Evolutionary conservation across 192 early-diverging fungal genomes (phyloP).

Genomic region (Podila minutissima): DNA sequence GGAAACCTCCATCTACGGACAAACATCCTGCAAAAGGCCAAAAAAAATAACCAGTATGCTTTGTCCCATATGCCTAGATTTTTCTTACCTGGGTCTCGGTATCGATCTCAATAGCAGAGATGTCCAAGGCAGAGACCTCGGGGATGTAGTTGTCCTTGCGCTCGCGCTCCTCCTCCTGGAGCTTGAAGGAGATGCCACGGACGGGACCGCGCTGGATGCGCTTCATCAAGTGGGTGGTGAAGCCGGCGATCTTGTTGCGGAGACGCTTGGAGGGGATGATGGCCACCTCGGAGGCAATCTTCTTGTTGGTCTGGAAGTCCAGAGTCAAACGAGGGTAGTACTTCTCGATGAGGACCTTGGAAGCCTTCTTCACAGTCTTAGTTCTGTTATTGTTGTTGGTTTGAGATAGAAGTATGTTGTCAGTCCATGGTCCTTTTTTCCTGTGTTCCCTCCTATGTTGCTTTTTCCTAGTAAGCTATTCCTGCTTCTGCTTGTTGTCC

Average conservation of each 20-base stretch:
- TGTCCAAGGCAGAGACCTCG: constrained; percentile 95
- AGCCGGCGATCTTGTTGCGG: constrained; percentile 99
- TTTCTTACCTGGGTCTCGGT: constrained; percentile 85
- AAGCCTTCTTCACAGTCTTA: constrained; percentile 99
- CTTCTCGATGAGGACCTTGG: constrained; percentile 99
- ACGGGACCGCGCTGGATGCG: constrained; percentile 99
- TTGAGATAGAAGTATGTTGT: neutral
- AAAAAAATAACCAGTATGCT: neutral
- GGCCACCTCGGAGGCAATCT: constrained; percentile 96
- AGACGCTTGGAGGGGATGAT: constrained; percentile 99
- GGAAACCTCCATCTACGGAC: too few species aligned
- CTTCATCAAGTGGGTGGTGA: constrained; percentile 99
- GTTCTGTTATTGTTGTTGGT: constrained; percentile 68
- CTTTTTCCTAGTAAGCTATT: neutral
- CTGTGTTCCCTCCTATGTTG: neutral
- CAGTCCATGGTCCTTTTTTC: neutral
- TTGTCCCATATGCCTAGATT: neutral
- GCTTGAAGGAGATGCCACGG: constrained; percentile 99
- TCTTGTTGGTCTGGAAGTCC: constrained; percentile 99
- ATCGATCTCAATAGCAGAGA: constrained; percentile 93
- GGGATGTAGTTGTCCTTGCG: constrained; percentile 99
- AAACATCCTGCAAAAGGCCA: neutral
- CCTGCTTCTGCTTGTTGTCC: neutral
- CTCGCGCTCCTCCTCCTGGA: constrained; percentile 99
- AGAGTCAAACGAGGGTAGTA: constrained; percentile 99